Evolutionary conservation across 2,329 filamentous ascomycete genomes (phyloP).

Genomic region (Gremmenia infestans): DNA sequence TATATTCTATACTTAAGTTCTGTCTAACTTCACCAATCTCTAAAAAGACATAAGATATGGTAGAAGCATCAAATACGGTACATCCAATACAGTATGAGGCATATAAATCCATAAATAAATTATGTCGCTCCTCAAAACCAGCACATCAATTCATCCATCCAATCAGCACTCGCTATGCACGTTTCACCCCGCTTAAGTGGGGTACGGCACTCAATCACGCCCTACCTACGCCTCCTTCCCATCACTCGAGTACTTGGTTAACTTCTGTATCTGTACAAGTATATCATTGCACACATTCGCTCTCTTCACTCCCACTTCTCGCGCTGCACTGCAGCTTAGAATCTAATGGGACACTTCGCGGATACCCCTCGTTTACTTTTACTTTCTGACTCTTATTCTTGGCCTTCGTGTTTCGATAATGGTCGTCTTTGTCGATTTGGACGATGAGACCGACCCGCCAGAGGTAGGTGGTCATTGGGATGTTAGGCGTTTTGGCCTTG

Average conservation of each 20-base stretch:
- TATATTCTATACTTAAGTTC: too few species aligned
- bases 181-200: too few species aligned
- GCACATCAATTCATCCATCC: too few species aligned
- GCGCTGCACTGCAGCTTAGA: slow-evolving; percentile 14
- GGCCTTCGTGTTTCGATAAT: slow-evolving; percentile 12
- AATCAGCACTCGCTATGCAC: too few species aligned
- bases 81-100: too few species aligned
- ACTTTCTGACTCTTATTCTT: neutral
- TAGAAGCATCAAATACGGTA: too few species aligned
- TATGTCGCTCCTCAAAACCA: too few species aligned
- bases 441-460: slow-evolving; percentile 30
- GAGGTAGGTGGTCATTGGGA: slow-evolving; percentile 15
- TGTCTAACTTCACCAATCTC: too few species aligned
- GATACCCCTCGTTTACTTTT: slow-evolving; percentile 17
- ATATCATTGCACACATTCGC: neutral
- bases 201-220: neutral
- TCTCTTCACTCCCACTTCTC: neutral
- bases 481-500: slow-evolving; percentile 12
- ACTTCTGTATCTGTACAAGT: neutral
- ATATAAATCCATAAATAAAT: too few species aligned
- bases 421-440: slow-evolving; percentile 32
- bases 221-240: neutral
- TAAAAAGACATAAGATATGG: too few species aligned
- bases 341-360: slow-evolving; percentile 25
- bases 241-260: neutral